A percentile compares a stretch with the other conserved stretches of the same genome.
Evolutionary conservation across 2,329 filamentous ascomycete genomes (phyloP).

Genomic region (Coleophoma cylindrospora): DNA sequence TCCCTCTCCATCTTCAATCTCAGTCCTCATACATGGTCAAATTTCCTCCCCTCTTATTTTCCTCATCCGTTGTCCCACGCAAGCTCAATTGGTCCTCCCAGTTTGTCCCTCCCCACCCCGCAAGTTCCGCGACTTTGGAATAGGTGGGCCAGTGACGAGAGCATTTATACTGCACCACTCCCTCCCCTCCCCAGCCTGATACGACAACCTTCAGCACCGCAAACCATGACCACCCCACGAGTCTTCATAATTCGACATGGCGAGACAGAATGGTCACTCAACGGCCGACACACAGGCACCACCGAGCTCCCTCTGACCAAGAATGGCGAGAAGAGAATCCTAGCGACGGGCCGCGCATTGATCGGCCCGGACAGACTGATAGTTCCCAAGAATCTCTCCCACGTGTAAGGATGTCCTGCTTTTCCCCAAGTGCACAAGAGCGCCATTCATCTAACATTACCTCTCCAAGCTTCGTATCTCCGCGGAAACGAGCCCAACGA

Average conservation of each 20-base stretch:
- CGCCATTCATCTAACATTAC: background rate
- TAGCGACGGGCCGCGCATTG: constrained; percentile 74
- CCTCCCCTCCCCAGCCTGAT: too few relatives aligned
- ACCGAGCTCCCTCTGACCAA: constrained; percentile 83
- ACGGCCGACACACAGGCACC: constrained; percentile 75
- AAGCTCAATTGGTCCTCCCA: too few relatives aligned
- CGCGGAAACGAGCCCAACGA: constrained; percentile 74
- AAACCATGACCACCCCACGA: constrained; percentile 49
- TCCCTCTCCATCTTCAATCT: too few relatives aligned
- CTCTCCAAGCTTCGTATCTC: constrained; percentile 70
- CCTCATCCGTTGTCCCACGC: too few relatives aligned
- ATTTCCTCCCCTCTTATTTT: too few relatives aligned
- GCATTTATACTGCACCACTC: too few relatives aligned
- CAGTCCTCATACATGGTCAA: too few relatives aligned
- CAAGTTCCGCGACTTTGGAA: too few relatives aligned
- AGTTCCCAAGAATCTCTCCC: constrained; percentile 72
- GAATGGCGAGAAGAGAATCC: constrained; percentile 73
- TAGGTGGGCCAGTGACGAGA: too few relatives aligned
- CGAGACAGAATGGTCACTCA: constrained; percentile 92
- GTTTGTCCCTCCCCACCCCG: too few relatives aligned
- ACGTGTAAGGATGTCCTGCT: constrained; percentile 56
- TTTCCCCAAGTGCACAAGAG: too few relatives aligned
- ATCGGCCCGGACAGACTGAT: constrained; percentile 82
- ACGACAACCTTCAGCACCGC: background rate
- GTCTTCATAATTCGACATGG: constrained; percentile 85